Conservation (phyloP, 2,329 filamentous ascomycete genomes). For the Penicillium occitanis region DNA sequence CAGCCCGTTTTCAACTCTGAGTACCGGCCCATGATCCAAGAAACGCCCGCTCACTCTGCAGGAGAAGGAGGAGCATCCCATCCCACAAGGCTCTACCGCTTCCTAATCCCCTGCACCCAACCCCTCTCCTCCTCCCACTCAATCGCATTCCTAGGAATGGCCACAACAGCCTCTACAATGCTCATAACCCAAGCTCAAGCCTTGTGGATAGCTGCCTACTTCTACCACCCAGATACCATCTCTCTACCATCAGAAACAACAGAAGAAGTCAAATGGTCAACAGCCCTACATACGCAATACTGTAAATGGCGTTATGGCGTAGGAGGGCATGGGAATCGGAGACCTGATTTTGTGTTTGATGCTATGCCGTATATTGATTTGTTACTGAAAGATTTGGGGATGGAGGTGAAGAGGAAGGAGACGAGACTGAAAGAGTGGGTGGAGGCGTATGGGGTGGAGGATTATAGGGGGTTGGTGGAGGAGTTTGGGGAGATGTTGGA, state of each 20-base stretch:
- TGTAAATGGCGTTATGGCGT: constrained; percentile 64
- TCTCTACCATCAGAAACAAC: not conserved
- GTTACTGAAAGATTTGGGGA: constrained; percentile 64
- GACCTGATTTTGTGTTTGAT: constrained; percentile 71
- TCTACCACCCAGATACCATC: constrained; percentile 40
- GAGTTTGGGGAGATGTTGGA: constrained; percentile 32
- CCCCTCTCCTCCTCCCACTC: constrained; percentile 38
- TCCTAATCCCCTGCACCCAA: constrained; percentile 46
- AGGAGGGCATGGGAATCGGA: constrained; percentile 57
- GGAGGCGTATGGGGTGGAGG: constrained; percentile 40
- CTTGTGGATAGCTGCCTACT: constrained; percentile 66
- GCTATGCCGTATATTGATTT: constrained; percentile 70
- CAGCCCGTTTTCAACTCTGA: constrained; percentile 5
- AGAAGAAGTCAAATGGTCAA: constrained; percentile 43
- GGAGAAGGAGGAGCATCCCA: constrained; percentile 29
- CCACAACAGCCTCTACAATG: constrained; percentile 48
- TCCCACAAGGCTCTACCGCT: constrained; percentile 51
- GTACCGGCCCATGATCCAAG: not conserved
- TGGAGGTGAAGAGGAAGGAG: constrained; percentile 48
- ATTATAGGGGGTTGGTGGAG: constrained; percentile 44
- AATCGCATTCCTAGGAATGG: constrained; percentile 52
- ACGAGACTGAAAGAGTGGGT: constrained; percentile 36
- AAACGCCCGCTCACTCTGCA: not conserved
- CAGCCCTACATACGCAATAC: constrained; percentile 66
- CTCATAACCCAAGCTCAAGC: constrained; percentile 51